Conservation (phyloP, 2,329 filamentous ascomycete species). For the Lasiodiplodia theobromae region DNA sequence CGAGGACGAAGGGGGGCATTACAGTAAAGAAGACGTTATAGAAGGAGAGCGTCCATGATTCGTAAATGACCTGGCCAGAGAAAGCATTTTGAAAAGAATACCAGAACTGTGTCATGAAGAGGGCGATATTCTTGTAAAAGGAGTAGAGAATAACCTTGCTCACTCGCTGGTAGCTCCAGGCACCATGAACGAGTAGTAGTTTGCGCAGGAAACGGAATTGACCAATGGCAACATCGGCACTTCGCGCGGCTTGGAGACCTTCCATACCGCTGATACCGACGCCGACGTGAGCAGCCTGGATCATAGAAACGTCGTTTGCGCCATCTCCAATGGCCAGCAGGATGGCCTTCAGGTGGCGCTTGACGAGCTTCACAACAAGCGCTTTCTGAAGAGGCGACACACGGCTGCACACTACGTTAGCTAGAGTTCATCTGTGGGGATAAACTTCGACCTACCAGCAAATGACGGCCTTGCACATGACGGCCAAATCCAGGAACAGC, state of each 20-base stretch:
- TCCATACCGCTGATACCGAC: slow-evolving; percentile 97
- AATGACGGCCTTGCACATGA: slow-evolving; percentile 98
- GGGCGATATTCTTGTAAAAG: slow-evolving; percentile 98
- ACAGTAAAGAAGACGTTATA: slow-evolving; percentile 99
- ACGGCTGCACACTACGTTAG: slow-evolving; percentile 64
- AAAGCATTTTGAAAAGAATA: slow-evolving; percentile 99
- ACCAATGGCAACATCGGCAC: slow-evolving; percentile 92
- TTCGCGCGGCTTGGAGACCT: slow-evolving; percentile 94
- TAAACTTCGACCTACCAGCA: slow-evolving; percentile 66
- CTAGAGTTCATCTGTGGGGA: not conserved
- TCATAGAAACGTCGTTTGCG: slow-evolving; percentile 99
- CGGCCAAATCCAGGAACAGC: slow-evolving; percentile 87
- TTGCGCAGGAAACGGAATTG: slow-evolving; percentile 97
- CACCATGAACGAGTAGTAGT: slow-evolving; percentile 89
- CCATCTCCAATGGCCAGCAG: slow-evolving; percentile 96
- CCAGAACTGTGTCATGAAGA: slow-evolving; percentile 99
- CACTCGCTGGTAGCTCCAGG: slow-evolving; percentile 97
- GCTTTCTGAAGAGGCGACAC: slow-evolving; percentile 98
- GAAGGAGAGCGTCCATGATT: slow-evolving; percentile 99
- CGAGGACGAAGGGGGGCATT: slow-evolving; percentile 89
- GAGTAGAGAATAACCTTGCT: slow-evolving; percentile 98
- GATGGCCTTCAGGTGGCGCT: slow-evolving; percentile 89
- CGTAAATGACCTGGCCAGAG: slow-evolving; percentile 96
- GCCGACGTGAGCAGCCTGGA: slow-evolving; percentile 96
- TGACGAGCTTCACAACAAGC: slow-evolving; percentile 96